Evolutionary conservation across 805 yeast genomes (phyloP).

Genomic region (Isabelozyma rhagii): DNA sequence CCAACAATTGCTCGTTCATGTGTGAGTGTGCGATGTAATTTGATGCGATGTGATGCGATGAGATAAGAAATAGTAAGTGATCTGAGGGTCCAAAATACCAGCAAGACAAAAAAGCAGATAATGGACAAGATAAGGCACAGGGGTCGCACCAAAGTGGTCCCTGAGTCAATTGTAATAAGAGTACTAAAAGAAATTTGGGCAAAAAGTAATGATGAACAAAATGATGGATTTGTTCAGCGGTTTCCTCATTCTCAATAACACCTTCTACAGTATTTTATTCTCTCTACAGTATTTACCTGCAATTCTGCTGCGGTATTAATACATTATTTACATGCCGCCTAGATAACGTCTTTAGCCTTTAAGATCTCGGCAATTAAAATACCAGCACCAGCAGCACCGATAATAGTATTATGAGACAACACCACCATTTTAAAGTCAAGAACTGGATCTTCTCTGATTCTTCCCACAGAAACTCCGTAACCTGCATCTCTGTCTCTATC

Average conservation of each 20-base stretch:
- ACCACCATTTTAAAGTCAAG: conserved; percentile 95
- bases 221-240: too few species aligned
- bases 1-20: not conserved
- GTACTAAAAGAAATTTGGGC: too few species aligned
- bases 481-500: conserved; percentile 96
- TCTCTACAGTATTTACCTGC: not conserved
- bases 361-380: conserved; percentile 90
- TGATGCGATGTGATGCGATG: not conserved
- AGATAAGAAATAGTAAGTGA: not conserved
- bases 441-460: conserved; percentile 90
- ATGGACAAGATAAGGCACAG: too few species aligned
- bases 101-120: too few species aligned
- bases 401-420: conserved; percentile 93
- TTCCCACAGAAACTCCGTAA: conserved; percentile 90
- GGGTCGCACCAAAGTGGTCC: too few species aligned
- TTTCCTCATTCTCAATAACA: too few species aligned
- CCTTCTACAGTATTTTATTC: too few species aligned
- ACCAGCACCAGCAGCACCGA: conserved; percentile 99
- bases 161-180: too few species aligned
- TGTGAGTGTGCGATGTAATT: too few species aligned
- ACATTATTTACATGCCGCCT: conserved; percentile 9
- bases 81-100: too few species aligned
- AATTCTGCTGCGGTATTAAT: not conserved
- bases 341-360: conserved; percentile 71
- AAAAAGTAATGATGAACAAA: too few species aligned